Evolutionary conservation across 2,329 filamentous ascomycete genomes (phyloP), one percentile per base, ranked within the genome.

Genomic region (Cyanodermella asteris): DNA sequence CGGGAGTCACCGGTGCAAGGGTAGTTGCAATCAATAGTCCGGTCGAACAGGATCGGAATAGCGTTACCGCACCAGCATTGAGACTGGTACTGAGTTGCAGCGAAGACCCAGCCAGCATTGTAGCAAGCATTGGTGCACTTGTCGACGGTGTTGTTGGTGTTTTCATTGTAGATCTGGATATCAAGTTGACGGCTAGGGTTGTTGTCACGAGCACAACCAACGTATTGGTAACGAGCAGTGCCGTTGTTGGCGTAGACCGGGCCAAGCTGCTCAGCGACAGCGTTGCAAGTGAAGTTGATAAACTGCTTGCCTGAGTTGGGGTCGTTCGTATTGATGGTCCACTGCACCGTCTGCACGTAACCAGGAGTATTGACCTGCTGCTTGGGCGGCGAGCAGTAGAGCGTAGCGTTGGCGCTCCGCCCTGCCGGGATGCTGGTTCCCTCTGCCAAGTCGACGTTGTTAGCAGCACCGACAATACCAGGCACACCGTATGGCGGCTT

Each of bases 281-380:
- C 61, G 5, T 42, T 51, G 30, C 64, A 67, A 23, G 38, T 39
- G 31, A 68, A 67, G 7, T 55, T 42, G 5, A 67, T 51, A 6
- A 45, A 43, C 24, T 61, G 56, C 43, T 66, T 67, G 15, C 53
- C 56, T 25, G 59, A 50, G 2, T 37, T 40, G 0, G 55, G 53
- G 28, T 66, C 63, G 25, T 64, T 60, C 22, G 57, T 58, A 38
- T 67, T 68, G 36, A 68, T 50, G 0, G 56, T 63, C 64, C 63
- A 68, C 3, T 44, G 37, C 0, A 61, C 58, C 0, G 41, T 45
- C 3, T 56, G 56, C 4, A 44, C 46, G 31, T 59, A 64, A 0
- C 55, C 39, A n/a, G 60, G 49, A 2, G 52, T 42, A 33, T 70
- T 67, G 49, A 62, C 61, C 32, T 67, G 62, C 1, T 50, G 48